Evolutionary conservation across 306 rosid genomes (phyloP).

Genomic region (Corylus heterophylla): DNA sequence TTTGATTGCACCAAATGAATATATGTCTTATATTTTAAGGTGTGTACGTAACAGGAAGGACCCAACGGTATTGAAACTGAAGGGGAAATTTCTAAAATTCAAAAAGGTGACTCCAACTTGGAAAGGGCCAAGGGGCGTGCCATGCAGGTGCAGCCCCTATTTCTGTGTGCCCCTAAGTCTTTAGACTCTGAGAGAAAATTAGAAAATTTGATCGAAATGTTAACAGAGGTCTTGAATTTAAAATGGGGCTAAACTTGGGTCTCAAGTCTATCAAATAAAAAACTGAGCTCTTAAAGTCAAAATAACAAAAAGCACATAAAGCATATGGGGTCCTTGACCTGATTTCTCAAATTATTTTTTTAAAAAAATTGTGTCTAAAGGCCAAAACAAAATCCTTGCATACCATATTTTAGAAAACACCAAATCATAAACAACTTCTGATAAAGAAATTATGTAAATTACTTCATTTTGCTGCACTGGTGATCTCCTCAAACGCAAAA

Average conservation of each 20-base stretch:
- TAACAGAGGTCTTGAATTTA: no score
- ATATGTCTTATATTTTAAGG: background rate
- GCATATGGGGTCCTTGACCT: no score
- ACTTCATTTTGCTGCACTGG: conserved; percentile 58
- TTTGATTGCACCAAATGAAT: conserved; percentile 27
- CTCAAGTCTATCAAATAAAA: no score
- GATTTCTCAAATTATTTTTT: background rate
- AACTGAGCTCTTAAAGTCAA: no score
- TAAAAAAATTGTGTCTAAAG: background rate
- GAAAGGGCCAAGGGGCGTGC: background rate
- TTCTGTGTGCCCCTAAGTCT: conserved; percentile 24
- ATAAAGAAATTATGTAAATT: conserved; percentile 10
- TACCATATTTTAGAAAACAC: background rate
- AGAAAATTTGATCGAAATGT: background rate
- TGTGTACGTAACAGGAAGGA: conserved; percentile 3
- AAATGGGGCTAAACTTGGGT: no score
- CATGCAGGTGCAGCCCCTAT: conserved; percentile 9
- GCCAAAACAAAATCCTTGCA: background rate
- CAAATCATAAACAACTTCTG: background rate
- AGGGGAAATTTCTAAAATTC: conserved; percentile 38
- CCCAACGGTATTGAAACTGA: conserved; percentile 29
- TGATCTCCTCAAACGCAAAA: conserved; percentile 35
- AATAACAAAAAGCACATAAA: no score
- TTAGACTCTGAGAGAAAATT: background rate
- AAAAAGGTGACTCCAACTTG: conserved; percentile 27